Base-by-base conservation (phyloP, 2,329 filamentous ascomycete genomes). In the Diaporthe destruens region DNA sequence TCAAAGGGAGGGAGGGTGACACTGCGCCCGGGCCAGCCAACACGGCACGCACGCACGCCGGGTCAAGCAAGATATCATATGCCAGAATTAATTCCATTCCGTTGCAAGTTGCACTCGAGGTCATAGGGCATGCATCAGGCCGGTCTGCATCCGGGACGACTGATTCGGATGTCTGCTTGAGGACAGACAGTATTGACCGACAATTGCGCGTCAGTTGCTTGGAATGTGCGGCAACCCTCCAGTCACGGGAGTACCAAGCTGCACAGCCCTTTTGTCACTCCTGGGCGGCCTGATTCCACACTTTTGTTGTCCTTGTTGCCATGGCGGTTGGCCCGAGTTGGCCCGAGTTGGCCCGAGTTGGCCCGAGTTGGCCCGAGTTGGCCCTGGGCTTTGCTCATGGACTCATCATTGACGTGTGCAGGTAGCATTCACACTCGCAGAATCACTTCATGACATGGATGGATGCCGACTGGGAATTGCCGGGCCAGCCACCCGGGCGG, bases 401-500 rank as follows among this genome's bases (percentile, higher is more conserved):
- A 11, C 42, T 49, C 59, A 63, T 63, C 59, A 63, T 63, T 49
- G 59, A 63, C 59, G 57, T 32, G 39, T 47, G 57, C 25, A 47
- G 8, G 57, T 63, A 47, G 25, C 59, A 63, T 49, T 20, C 42
- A 49, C 6, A 23, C 42, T 51, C 42, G 25, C 42, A 34, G 25
- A 36, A 23, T 49, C 42, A 49, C 18, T 49, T 65, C 42, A 49
- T n/a, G 39, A 49, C 59, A 65, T 65, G 59, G 59, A 65, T 65
- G 59, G n/a, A n/a, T 42, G 16, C 29, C 59, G 59, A 32, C 44
- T 65, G 49, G 59, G 61, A 51, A 51, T 18, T 51, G 44, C 61
- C 61, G 61, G 61, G 25, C 61, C 61, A 65, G 61, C 12, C 25
- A 51, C 36, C 61, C 61, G 61, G 61, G 61, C 61, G 61, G 61